Conservation (phyloP, 2,329 filamentous ascomycete genomes). For the Lasiodiplodia sp. region DNA sequence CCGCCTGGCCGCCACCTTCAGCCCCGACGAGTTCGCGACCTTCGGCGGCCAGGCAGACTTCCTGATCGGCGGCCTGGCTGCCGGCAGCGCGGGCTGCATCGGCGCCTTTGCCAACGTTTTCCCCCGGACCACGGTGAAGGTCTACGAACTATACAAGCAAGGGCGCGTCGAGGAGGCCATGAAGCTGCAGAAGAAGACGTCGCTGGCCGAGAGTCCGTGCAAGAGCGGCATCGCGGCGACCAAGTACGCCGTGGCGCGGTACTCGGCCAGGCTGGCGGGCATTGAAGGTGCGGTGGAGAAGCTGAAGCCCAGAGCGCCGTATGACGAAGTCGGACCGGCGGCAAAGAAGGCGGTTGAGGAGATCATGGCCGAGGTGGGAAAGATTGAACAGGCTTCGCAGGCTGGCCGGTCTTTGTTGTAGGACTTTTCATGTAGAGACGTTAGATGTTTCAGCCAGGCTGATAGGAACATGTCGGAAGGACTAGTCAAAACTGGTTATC, state of each 20-base stretch:
- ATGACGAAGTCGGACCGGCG: constrained; percentile 52
- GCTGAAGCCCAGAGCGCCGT: constrained; percentile 67
- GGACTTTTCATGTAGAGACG: neutral
- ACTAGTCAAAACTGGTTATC: neutral
- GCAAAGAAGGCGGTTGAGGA: constrained; percentile 9
- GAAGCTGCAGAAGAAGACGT: constrained; percentile 66
- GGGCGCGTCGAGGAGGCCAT: constrained; percentile 66
- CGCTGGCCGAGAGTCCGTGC: constrained; percentile 69
- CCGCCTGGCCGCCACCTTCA: constrained; percentile 60
- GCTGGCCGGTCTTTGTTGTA: neutral
- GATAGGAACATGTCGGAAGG: neutral
- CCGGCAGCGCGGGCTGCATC: constrained; percentile 63
- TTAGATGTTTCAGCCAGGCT: neutral
- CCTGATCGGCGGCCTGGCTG: constrained; percentile 62
- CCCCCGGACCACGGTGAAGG: constrained; percentile 61
- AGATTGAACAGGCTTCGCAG: neutral
- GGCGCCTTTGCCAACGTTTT: constrained; percentile 46
- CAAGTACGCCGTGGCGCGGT: constrained; percentile 72
- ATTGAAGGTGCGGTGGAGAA: constrained; percentile 65
- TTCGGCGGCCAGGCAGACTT: constrained; percentile 80
- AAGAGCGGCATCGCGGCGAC: constrained; percentile 72
- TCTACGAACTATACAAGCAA: constrained; percentile 68
- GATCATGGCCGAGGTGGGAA: constrained; percentile 9
- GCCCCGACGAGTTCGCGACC: constrained; percentile 66
- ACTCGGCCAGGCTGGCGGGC: constrained; percentile 66